Evolutionary conservation across 23 red algal species (phyloP), one percentile per base, ranked within the genome.

Genomic region (Gracilariopsis chorda): DNA sequence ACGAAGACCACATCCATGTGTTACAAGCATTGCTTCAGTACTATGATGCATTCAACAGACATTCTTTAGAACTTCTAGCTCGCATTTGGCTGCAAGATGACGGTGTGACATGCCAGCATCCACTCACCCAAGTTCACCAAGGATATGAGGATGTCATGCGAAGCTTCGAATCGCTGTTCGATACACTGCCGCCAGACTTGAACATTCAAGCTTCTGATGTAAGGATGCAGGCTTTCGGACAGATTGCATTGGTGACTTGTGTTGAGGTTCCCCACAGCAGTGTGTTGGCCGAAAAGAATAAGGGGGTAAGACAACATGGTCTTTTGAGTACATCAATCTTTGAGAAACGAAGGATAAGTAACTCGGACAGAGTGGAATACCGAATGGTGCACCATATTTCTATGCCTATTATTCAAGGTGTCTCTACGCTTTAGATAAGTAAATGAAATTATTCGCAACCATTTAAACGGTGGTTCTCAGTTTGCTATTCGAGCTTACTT

Each of bases 381-480:
- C 28, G 69, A 2, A 72, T 87, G 82, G 82, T 87, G 7, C 82
- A 87, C 30, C 82, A 87, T 87, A 17, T 63, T 42, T 71, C 60
- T 37, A 51, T 62, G 28, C 82, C 82, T 24, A 55, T 87, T n/a
- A 52, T 70, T 14, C 43, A 34, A 35, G 14, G 33, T 59, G 48
- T 23, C 4, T 4, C 19, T 41, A 20, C 13, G 63, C 28, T n/a
- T n/a, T n/a, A n/a, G n/a, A n/a, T n/a, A n/a, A 17, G 29, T 20
- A 13, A 70, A 70, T 70, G 63, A 17, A 23, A 17, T 70, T 70
- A 17, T 70, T 14, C 14, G 28, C 63, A 70, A 14, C 63, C 17
- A 25, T 70, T 70, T 23, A 70, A n/a, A n/a, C n/a, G n/a, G n/a
- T n/a, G n/a, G n/a, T n/a, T n/a, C n/a, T n/a, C n/a, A n/a, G n/a